These are phyloP conservation scores for Quercus rubra DNA, from an alignment of 306 rosid genomes.

Conservation along the genomic window DNA sequence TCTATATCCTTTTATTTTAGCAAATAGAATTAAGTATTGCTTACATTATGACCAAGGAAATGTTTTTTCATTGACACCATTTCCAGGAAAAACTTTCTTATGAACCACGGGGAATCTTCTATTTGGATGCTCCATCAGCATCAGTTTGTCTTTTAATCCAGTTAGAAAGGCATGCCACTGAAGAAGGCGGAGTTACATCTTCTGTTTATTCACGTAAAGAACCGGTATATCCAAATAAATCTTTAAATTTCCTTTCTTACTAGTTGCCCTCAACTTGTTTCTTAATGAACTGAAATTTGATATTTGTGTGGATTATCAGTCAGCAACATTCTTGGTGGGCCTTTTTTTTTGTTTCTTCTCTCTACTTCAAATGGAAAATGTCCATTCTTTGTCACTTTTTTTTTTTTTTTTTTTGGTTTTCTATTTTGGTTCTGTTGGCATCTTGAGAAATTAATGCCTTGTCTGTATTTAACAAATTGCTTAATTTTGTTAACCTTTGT, in stretches of 20 bases:
- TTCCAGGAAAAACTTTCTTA: constrained; percentile 51
- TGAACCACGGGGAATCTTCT: constrained; percentile 75
- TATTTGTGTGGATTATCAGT: background rate
- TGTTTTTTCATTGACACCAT: constrained; percentile 5
- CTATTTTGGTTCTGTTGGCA: background rate
- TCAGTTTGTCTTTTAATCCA: constrained; percentile 94
- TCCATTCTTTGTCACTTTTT: background rate
- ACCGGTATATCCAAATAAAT: constrained; percentile 55
- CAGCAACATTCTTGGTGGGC: background rate
- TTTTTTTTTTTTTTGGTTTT: background rate
- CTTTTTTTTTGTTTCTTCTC: background rate
- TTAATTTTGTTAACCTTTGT: background rate
- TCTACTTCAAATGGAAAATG: background rate
- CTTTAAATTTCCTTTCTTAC: background rate
- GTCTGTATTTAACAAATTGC: background rate
- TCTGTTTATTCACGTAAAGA: constrained; percentile 98
- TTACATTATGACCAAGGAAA: background rate
- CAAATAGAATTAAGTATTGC: background rate
- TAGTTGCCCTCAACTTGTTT: constrained; percentile 3
- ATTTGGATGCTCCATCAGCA: constrained; percentile 90
- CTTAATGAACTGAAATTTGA: constrained; percentile 3
- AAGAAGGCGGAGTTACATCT: constrained; percentile 91
- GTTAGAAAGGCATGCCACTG: constrained; percentile 95
- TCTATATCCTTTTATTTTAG: background rate
- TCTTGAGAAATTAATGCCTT: background rate